Conservation (phyloP, 768 basidiomycete genomes). For the Amanita polypyramis region DNA sequence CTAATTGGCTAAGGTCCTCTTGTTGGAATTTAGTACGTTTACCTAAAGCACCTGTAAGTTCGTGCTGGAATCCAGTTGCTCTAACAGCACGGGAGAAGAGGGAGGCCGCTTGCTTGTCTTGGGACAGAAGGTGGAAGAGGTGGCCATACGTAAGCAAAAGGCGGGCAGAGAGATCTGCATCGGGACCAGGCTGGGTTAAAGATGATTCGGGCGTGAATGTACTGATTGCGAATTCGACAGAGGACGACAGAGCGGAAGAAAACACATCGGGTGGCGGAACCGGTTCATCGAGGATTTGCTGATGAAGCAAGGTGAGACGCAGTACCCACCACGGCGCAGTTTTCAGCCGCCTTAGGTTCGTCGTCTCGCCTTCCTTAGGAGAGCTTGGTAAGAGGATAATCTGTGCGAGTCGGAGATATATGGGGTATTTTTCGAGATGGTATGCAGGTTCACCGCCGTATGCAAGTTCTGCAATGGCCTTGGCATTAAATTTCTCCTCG, state of each 20-base stretch:
- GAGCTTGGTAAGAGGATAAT: conserved; percentile 46
- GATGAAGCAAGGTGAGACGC: conserved; percentile 61
- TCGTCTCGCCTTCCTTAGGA: neutral
- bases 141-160: conserved; percentile 71
- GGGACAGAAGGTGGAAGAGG: conserved; percentile 61
- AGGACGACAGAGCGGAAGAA: conserved; percentile 27
- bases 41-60: conserved; percentile 87
- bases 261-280: conserved; percentile 40
- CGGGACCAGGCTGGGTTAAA: conserved; percentile 9
- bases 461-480: conserved; percentile 68
- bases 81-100: conserved; percentile 70
- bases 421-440: conserved; percentile 65
- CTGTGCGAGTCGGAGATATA: conserved; percentile 68
- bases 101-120: conserved; percentile 71
- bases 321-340: conserved; percentile 77
- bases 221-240: conserved; percentile 24
- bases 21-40: conserved; percentile 92
- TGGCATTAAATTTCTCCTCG: conserved; percentile 46
- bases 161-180: conserved; percentile 58
- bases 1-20: conserved; percentile 77
- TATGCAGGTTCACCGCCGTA: conserved; percentile 91
- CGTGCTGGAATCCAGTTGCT: conserved; percentile 73
- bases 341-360: conserved; percentile 29
- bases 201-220: neutral
- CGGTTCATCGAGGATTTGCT: conserved; percentile 78